Evolutionary conservation across 106 monocot species (phyloP).

Genomic region (Xerophyta viscosa): DNA sequence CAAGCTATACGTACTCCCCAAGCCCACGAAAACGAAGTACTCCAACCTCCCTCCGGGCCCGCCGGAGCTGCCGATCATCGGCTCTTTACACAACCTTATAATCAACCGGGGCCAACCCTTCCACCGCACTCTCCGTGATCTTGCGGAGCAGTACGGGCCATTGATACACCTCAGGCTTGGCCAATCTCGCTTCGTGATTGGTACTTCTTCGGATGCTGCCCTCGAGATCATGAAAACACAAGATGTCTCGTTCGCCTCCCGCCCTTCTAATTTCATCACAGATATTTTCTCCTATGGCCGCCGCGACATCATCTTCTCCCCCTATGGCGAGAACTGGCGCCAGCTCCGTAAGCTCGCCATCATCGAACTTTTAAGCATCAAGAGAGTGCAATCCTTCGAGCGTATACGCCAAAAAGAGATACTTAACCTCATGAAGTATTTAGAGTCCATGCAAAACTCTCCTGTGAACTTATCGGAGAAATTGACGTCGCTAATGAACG

Average conservation of each 20-base stretch:
- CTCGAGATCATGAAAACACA: constrained; percentile 11
- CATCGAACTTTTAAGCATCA: constrained; percentile 10
- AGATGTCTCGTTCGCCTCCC: constrained; percentile 6
- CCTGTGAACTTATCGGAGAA: constrained; percentile 1
- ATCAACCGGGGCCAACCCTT: constrained; percentile 3
- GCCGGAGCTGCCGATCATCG: constrained; percentile 11
- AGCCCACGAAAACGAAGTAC: neutral
- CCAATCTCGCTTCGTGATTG: neutral
- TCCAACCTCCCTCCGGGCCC: constrained; percentile 7
- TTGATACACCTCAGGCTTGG: constrained; percentile 15
- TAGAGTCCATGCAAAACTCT: neutral
- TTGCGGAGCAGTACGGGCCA: constrained; percentile 4
- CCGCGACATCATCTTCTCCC: constrained; percentile 1
- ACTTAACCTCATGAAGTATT: neutral
- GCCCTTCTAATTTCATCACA: neutral
- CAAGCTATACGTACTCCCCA: too few species aligned
- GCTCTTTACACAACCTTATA: constrained; percentile 5
- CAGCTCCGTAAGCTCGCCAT: constrained; percentile 1
- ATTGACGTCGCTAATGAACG: neutral
- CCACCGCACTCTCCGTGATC: constrained; percentile 6
- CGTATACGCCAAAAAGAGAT: constrained; percentile 10
- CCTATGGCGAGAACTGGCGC: constrained; percentile 1
- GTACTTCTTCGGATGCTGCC: constrained; percentile 8
- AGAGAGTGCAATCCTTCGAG: constrained; percentile 10
- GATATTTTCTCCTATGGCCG: neutral